Evolutionary conservation across 768 basidiomycete species (phyloP), one percentile per base, ranked within the genome.

Genomic region (Rhizopogon sp.): DNA sequence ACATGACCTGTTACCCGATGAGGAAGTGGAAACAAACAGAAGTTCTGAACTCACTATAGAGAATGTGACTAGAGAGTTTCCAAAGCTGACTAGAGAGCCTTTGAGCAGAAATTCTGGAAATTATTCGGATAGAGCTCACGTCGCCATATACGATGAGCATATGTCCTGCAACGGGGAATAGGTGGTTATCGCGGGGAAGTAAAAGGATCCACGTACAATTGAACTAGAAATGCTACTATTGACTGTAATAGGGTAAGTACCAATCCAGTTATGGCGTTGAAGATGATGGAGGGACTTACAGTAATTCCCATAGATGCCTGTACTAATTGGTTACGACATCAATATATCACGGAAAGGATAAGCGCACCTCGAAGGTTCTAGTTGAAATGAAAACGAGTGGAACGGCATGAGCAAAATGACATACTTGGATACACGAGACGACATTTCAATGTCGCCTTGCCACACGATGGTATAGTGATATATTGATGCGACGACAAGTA

Each of bases 141-240:
- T 60, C 66, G 70, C 72, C 72, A 72, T 56, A 72, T 64, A 29
- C 71, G 72, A 58, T 72, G 66, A 11, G 71, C 72, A 56, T 72
- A 72, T 57, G 66, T 66, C 62, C 71, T 72, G 22, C 52, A 52
- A 31, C 6, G 10, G 3, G 20, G 9, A 25, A 49, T 49, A 2
- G 0, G 14, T 49, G 14, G 14, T 37, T 39, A 47, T 22, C 6
- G 29, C 31, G 44, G 39, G 6, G 40, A 29, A 13, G 39, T 6
- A 22, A 11, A 11, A 39, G 42, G 20, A 52, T 25, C 20, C 17
- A 52, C 70, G 37, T 40, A 72, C 71, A 73, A 52, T 62, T 72
- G 71, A 41, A 72, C 71, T 17, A 64, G 63, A 54, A 72, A 72
- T 9, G 71, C 71, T 44, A 73, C 65, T 9, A 64, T 59, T 9